Evolutionary conservation across 768 basidiomycete genomes (phyloP), one percentile per base, ranked within the genome.

Genomic region (Amyloporia xantha): DNA sequence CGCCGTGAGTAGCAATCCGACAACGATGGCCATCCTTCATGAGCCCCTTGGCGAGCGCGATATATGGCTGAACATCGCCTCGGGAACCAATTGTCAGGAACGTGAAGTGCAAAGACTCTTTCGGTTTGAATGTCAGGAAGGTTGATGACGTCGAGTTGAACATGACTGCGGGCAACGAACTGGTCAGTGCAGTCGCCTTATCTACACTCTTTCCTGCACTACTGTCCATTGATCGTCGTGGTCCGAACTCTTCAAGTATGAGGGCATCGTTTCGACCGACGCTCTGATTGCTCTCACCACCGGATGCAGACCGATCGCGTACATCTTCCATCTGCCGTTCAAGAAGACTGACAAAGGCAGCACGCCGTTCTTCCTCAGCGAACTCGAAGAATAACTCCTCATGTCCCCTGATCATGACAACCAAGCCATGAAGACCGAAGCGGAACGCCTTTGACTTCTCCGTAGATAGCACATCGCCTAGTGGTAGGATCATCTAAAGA

Each of bases 321-420:
- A 81, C 71, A 40, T 81, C 78, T 44, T 97, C 93, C 62, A 94
- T 78, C 62, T 92, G 90, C 21, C 75, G 74, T 55, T 93, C 82
- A 39, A 99, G 69, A 17, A 94, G 71, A 11, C 64, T 64, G 17
- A 87, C 77, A 59, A 94, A 93, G 1, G 83, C 81, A 54, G 84
- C 75, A 20, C 95, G 81, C 54, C 89, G 83, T 47, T 89, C 84
- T 49, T 85, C 79, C 17, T 84, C 81, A 36, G 76, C 73, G 62
- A 99, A 95, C 66, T 99, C 96, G 58, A 98, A 87, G 72, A 99
- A 99, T 9, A 98, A 73, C 63, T 99, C 95, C 67, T 99, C 95
- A 62, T 98, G 92, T 0, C 95, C 95, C 59, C 87, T 90, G 57
- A 99, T 82, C 47, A 97, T 84, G 48, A 98, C 73, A 28, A 89